Percentiles rank a stretch among this genome's conserved stretches.
phyloP scores from a whole-genome alignment of 352 stramenopile species.

The Phytophthora crassamura region DNA sequence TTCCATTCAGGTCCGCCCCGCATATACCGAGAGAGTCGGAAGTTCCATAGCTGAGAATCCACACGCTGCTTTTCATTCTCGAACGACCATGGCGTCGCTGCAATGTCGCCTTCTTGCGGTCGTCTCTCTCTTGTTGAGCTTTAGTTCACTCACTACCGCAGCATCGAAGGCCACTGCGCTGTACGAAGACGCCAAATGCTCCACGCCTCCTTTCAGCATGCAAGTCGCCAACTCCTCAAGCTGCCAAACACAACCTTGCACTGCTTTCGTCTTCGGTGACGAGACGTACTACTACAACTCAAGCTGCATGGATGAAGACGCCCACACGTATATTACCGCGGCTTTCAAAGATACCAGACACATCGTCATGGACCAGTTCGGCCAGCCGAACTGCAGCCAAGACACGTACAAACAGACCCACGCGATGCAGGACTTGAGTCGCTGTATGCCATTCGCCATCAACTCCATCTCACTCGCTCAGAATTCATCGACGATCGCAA shows the following conservation, averaged over 20 bases:
- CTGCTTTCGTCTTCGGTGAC: slow-evolving; percentile 14
- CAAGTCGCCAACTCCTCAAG: slow-evolving; percentile 24
- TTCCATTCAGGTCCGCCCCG: slow-evolving; percentile 26
- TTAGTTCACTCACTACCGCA: neutral
- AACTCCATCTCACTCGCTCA: slow-evolving; percentile 14
- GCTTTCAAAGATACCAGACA: slow-evolving; percentile 24
- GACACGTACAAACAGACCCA: slow-evolving; percentile 29
- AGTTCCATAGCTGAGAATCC: neutral
- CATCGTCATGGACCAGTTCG: slow-evolving; percentile 38
- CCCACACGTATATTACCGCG: slow-evolving; percentile 14
- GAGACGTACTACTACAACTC: slow-evolving; percentile 32
- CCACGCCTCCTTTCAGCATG: slow-evolving; percentile 21
- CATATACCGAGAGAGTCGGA: slow-evolving; percentile 14
- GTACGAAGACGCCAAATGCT: slow-evolving; percentile 28
- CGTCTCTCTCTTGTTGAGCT: slow-evolving; percentile 3
- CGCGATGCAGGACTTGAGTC: slow-evolving; percentile 23
- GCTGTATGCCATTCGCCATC: slow-evolving; percentile 35
- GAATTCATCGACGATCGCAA: slow-evolving; percentile 22
- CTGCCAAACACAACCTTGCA: slow-evolving; percentile 29
- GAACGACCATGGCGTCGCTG: slow-evolving; percentile 32
- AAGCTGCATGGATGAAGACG: slow-evolving; percentile 13
- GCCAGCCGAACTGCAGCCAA: slow-evolving; percentile 23
- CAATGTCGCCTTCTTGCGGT: slow-evolving; percentile 16
- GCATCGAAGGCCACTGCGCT: slow-evolving; percentile 23
- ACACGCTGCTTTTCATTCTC: slow-evolving; percentile 25